Base-by-base conservation (phyloP, 2,329 filamentous ascomycete species). In the Penicillium sp. region DNA sequence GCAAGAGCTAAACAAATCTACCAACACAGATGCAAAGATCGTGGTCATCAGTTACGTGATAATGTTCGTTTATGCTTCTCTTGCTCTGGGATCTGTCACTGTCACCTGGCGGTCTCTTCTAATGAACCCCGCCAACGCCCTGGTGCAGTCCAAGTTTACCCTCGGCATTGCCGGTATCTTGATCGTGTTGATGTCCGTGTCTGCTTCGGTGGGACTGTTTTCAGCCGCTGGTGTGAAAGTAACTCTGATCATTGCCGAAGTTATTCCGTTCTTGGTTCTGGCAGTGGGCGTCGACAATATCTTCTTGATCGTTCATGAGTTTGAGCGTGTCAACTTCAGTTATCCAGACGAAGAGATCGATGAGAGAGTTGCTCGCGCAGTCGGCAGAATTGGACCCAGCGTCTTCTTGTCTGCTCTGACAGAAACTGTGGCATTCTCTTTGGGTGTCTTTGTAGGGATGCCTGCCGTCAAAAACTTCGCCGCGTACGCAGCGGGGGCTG, bases 281-380 rank as follows among this genome's bases (percentile, higher is more conserved):
- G 95, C 95, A 12, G 93, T 99, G 31, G 95, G 95, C 48, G 96
- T 99, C 2, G 95, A 99, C 83, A 99, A 99, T 72, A 98, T 99
- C 69, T 99, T 99, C 79, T 81, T 99, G 57, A 96, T 99, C 60
- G 95, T 99, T 0, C 95, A 99, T 76, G 95, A 99, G 76, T 96
- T 99, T 60, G 95, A 99, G 73, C 86, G 95, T 34, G 90, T 97
- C 73, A 99, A 99, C 70, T 80, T 92, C 67, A 96, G 90, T 74
- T 90, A 96, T 70, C 92, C 93, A 0, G 93, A 98, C 70, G 90
- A 93, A 63, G 85, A 90, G 74, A 89, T 99, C 2, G 90, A 96
- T 67, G 88, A 93, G 70, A 86, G 95, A 28, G 88, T 98, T 57
- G 90, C 92, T 5, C 89, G 90, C 70, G 91, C 95, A 2, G 82